Evolutionary conservation across 139 green algal genomes (phyloP).

Genomic region (Chlamydomonas sp.): DNA sequence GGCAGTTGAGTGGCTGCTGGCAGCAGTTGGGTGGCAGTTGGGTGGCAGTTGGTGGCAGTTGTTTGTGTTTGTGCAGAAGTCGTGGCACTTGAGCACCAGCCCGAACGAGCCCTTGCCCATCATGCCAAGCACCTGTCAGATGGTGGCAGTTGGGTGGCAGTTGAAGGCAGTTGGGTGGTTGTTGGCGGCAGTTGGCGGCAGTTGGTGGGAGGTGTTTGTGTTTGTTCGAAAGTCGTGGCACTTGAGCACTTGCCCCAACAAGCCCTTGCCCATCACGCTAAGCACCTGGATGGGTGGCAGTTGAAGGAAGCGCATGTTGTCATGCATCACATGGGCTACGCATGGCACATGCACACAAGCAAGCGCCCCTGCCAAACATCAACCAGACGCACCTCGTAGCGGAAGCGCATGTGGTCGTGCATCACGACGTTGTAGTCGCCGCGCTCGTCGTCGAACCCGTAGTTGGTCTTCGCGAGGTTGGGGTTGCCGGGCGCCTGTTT

Average conservation of each 20-base stretch:
- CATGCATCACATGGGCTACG: too few species aligned
- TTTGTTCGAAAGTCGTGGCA: background rate
- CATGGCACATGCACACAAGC: background rate
- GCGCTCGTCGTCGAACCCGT: conserved; percentile 75
- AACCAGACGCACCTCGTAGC: too few species aligned
- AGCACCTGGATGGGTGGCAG: background rate
- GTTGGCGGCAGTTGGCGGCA: too few species aligned
- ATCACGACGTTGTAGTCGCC: conserved; percentile 61
- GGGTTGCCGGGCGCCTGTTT: too few species aligned
- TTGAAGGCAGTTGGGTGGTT: too few species aligned
- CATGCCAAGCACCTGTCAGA: conserved; percentile 47
- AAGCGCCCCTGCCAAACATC: too few species aligned
- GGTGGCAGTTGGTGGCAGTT: too few species aligned
- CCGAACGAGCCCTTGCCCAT: conserved; percentile 79
- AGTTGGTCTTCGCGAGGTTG: conserved; percentile 37
- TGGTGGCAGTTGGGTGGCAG: too few species aligned
- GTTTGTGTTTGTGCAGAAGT: conserved; percentile 35
- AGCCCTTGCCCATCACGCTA: background rate
- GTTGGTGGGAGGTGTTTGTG: too few species aligned
- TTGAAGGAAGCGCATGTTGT: too few species aligned
- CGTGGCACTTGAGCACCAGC: conserved; percentile 27
- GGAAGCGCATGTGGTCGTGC: conserved; percentile 73
- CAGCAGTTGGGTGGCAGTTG: too few species aligned
- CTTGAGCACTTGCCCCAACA: background rate
- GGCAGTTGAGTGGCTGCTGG: conserved; percentile 52